phyloP scores from a whole-genome alignment of 1,284 basidiomycete genomes.

The Chalciporus sp. region DNA sequence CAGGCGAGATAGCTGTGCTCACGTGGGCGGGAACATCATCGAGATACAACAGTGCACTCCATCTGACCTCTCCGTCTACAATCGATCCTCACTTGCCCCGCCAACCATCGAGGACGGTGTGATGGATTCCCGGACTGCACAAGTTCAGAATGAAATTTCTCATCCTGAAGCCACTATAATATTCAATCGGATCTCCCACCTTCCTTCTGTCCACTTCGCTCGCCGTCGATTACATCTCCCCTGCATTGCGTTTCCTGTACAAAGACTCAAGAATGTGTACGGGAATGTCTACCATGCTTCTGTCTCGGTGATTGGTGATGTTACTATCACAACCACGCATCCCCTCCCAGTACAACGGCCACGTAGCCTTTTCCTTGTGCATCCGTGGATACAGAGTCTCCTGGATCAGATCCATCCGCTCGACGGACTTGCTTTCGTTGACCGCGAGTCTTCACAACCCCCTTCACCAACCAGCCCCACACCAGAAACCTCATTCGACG shows the following conservation, averaged over 20 bases:
- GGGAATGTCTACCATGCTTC: not conserved
- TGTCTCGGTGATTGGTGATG: too few species aligned
- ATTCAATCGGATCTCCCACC: not conserved
- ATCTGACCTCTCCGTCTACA: conserved; percentile 8
- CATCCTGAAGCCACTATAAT: not conserved
- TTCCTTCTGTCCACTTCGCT: not conserved
- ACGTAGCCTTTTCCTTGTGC: too few species aligned
- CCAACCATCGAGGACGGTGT: not conserved
- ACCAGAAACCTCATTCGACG: not conserved
- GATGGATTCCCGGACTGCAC: not conserved
- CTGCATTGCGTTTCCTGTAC: conserved; percentile 2
- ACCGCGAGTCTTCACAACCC: too few species aligned
- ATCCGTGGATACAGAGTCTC: too few species aligned
- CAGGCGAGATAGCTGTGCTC: conserved; percentile 17
- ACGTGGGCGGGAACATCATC: conserved; percentile 18
- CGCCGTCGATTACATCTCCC: conserved; percentile 7
- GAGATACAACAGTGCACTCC: conserved; percentile 18
- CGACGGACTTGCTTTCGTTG: too few species aligned
- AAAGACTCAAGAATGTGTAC: too few species aligned
- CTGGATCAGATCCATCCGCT: too few species aligned
- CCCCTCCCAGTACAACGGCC: too few species aligned
- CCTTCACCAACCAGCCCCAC: too few species aligned
- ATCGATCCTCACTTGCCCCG: conserved; percentile 1
- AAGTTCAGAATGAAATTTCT: not conserved
- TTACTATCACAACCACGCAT: too few species aligned